Conservation (phyloP, 139 green algal genomes). For the Chlamydomonas asymmetrica region DNA sequence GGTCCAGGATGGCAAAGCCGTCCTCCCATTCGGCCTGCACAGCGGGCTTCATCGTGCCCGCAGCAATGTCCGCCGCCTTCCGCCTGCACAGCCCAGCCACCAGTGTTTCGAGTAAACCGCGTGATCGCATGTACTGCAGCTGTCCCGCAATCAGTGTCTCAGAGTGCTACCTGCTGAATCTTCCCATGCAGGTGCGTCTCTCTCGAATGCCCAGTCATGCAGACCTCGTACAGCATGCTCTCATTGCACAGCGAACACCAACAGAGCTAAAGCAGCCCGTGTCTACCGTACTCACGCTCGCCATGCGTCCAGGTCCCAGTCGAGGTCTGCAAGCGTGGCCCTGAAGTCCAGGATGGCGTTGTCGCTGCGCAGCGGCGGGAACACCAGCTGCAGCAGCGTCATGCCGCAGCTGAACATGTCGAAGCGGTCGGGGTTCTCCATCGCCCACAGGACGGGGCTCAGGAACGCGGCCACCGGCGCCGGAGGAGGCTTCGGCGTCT, state of each 20-base stretch:
- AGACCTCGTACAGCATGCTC: too few relatives aligned
- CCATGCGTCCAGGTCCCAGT: conserved; percentile 56
- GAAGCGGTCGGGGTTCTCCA: conserved; percentile 87
- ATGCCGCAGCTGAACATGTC: conserved; percentile 85
- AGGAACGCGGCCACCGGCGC: conserved; percentile 66
- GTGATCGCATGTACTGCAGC: too few relatives aligned
- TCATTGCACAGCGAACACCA: too few relatives aligned
- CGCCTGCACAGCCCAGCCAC: too few relatives aligned
- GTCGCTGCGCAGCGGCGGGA: conserved; percentile 74
- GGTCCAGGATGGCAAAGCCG: conserved; percentile 78
- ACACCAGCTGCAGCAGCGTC: conserved; percentile 77
- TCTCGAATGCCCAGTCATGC: too few relatives aligned
- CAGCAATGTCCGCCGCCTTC: conserved; percentile 50
- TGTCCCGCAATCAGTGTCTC: too few relatives aligned
- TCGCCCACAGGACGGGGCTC: conserved; percentile 83
- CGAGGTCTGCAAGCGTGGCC: conserved; percentile 27
- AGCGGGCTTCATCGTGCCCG: conserved; percentile 4
- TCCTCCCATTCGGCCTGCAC: conserved; percentile 55
- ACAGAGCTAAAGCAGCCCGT: too few relatives aligned
- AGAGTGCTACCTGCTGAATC: too few relatives aligned
- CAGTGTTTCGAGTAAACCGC: too few relatives aligned
- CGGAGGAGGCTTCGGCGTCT: conserved; percentile 57
- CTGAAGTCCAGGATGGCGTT: conserved; percentile 76
- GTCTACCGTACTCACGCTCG: too few relatives aligned
- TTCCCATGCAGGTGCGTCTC: too few relatives aligned